phyloP scores from a whole-genome alignment of 2,329 filamentous ascomycete genomes.

The Pseudocercospora eumusae region DNA sequence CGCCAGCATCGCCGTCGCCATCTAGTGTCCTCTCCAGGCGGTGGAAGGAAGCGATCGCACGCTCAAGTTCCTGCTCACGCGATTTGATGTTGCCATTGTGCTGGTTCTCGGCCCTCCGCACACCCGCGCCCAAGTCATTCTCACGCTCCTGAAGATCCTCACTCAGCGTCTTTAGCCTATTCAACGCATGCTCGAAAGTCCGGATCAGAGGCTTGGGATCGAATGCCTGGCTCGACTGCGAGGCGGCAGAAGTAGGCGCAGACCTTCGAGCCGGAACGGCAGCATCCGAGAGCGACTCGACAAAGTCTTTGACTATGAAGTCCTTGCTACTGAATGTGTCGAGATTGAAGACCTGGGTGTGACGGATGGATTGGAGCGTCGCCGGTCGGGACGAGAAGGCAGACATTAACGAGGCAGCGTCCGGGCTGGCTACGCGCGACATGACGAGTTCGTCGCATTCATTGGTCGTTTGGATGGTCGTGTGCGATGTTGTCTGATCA shows the following conservation, averaged over 20 bases:
- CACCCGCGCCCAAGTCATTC: conserved; percentile 85
- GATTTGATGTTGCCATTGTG: conserved; percentile 90
- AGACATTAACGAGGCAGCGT: conserved; percentile 48
- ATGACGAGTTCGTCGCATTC: conserved; percentile 7
- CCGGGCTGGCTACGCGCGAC: conserved; percentile 34
- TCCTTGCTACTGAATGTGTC: conserved; percentile 71
- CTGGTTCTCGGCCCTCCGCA: conserved; percentile 85
- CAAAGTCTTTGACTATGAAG: conserved; percentile 97
- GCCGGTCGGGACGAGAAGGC: conserved; percentile 35
- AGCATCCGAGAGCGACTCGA: conserved; percentile 86
- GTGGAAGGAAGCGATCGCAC: conserved; percentile 90
- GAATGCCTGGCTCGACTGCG: conserved; percentile 56
- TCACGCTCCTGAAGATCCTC: conserved; percentile 88
- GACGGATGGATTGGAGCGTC: conserved; percentile 36
- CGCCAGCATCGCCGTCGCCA: conserved; percentile 61
- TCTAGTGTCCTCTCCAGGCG: conserved; percentile 78
- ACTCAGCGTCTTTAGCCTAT: conserved; percentile 68
- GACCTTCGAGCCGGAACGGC: conserved; percentile 81
- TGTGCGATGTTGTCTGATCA: not conserved
- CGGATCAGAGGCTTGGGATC: conserved; percentile 96
- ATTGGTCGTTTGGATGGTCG: not conserved
- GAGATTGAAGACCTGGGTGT: conserved; percentile 66
- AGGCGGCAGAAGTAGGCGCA: conserved; percentile 48
- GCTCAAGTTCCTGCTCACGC: conserved; percentile 82
- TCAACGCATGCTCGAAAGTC: conserved; percentile 79